A percentile compares a stretch with the other conserved stretches of the same genome.
These are phyloP conservation scores for Prosopis cineraria DNA, from an alignment of 306 rosid species.

Conservation along the genomic window DNA sequence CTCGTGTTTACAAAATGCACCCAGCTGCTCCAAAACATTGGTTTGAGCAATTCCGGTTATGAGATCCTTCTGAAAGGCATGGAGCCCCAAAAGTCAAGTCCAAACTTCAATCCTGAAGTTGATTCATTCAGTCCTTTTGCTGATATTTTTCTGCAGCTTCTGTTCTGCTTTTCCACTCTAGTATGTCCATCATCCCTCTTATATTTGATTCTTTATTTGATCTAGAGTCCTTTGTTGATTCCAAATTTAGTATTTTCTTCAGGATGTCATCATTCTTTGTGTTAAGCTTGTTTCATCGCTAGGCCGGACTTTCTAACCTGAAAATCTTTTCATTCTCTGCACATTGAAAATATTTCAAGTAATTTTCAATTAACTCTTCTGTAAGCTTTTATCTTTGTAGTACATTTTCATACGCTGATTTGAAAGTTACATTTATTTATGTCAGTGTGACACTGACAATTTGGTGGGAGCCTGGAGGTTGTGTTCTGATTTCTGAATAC, in stretches of 20 bases:
- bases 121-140: not conserved
- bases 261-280: not conserved
- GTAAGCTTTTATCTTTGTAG: not conserved
- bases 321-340: not conserved
- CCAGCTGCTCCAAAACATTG: conserved; percentile 83
- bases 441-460: not conserved
- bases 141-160: not conserved
- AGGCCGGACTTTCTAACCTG: not conserved
- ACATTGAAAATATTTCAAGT: not conserved
- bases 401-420: not conserved
- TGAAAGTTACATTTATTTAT: not conserved
- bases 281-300: not conserved
- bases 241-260: not conserved
- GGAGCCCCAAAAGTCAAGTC: conserved; percentile 1
- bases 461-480: not conserved
- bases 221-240: not conserved
- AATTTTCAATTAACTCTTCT: not conserved
- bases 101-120: conserved; percentile 23
- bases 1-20: conserved; percentile 53
- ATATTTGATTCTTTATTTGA: conserved; percentile 8
- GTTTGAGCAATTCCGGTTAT: conserved; percentile 55
- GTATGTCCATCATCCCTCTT: conserved; percentile 1
- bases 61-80: conserved; percentile 25
- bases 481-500: not conserved
- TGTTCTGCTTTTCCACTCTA: conserved; percentile 17